phyloP scores from a whole-genome alignment of 2,329 filamentous ascomycete genomes.

The Rasamsonia emersonii region DNA sequence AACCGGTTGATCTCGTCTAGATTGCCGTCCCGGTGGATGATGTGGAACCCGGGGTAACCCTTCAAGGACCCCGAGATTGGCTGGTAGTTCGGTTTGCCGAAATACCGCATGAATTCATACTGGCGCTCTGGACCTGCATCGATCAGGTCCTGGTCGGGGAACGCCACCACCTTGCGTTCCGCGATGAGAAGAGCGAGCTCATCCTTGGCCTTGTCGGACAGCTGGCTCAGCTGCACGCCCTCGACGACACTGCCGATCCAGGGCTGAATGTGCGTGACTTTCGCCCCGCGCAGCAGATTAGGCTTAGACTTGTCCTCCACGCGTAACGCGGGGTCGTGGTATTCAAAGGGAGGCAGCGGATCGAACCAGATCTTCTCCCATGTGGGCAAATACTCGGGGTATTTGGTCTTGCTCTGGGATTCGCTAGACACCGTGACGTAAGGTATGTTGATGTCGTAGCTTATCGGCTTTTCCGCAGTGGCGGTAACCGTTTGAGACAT shows the following conservation, averaged over 20 bases:
- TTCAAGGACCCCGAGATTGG: conserved; percentile 35
- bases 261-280: conserved; percentile 34
- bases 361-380: conserved; percentile 42
- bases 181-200: conserved; percentile 58
- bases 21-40: conserved; percentile 39
- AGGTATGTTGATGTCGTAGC: conserved; percentile 42
- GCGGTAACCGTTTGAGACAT: conserved; percentile 11
- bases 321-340: conserved; percentile 39
- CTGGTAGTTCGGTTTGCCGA: conserved; percentile 39
- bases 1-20: conserved; percentile 35
- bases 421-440: conserved; percentile 36
- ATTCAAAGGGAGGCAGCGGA: conserved; percentile 36
- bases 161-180: conserved; percentile 50
- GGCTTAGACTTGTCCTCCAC: conserved; percentile 32
- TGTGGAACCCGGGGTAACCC: conserved; percentile 37
- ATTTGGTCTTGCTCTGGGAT: conserved; percentile 29
- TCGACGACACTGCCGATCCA: conserved; percentile 33
- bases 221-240: conserved; percentile 40
- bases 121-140: conserved; percentile 35
- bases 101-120: conserved; percentile 38
- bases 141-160: conserved; percentile 44
- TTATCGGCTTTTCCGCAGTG: conserved; percentile 25
- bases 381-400: conserved; percentile 39
- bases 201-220: conserved; percentile 41
- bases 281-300: conserved; percentile 25